These are phyloP conservation scores for Leishmania major DNA, from an alignment of 208 protist species.

Conservation along the genomic window DNA sequence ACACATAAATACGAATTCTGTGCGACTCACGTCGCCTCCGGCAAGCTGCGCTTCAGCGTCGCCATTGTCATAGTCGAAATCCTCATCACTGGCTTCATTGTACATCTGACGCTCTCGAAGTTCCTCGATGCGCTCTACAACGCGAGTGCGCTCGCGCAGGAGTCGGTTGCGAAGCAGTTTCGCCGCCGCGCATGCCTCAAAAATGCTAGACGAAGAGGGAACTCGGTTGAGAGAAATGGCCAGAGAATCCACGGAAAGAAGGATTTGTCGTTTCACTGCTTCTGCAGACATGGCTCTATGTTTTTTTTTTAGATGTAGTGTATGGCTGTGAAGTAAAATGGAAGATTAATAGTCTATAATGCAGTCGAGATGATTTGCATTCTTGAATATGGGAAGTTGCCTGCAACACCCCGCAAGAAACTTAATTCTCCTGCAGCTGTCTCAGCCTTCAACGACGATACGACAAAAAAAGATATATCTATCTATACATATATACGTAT, in stretches of 20 bases:
- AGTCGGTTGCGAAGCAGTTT: slow-evolving; percentile 79
- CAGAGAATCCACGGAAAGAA: slow-evolving; percentile 59
- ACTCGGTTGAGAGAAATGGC: slow-evolving; percentile 56
- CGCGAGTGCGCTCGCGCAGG: slow-evolving; percentile 71
- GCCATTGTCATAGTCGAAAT: slow-evolving; percentile 34
- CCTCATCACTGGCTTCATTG: slow-evolving; percentile 51
- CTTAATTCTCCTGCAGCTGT: not conserved
- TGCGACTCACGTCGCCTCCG: slow-evolving; percentile 26
- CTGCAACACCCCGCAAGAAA: not conserved
- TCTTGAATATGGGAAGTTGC: not conserved
- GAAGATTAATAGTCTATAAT: not conserved
- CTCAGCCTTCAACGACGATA: not conserved
- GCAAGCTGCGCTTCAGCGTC: slow-evolving; percentile 28
- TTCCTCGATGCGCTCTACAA: slow-evolving; percentile 60
- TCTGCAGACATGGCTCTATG: slow-evolving; percentile 45
- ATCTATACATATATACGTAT: not conserved
- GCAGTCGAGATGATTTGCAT: not conserved
- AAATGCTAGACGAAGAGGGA: slow-evolving; percentile 41
- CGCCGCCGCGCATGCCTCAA: slow-evolving; percentile 63
- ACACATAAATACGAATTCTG: slow-evolving; percentile 77
- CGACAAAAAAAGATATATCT: not conserved
- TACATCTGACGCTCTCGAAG: slow-evolving; percentile 61
- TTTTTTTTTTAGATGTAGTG: slow-evolving; percentile 1
- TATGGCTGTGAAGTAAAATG: not conserved
- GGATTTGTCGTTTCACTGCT: slow-evolving; percentile 71